Evolutionary conservation across 805 yeast genomes (phyloP).

Genomic region (Ogataea methanolica): DNA sequence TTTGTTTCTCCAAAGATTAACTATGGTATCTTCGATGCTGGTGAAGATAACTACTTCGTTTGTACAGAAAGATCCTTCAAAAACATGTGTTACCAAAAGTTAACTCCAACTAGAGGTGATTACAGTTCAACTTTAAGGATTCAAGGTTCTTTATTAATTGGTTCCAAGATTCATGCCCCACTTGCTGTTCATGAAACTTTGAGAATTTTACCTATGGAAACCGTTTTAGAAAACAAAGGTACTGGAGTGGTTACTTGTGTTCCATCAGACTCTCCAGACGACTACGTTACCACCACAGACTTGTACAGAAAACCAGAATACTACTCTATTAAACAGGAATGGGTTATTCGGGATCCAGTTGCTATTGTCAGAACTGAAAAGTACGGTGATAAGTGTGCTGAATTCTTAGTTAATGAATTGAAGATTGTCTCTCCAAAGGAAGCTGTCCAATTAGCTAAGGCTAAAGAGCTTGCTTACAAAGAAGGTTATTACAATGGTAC

Average conservation of each 20-base stretch:
- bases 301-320: constrained; percentile 86
- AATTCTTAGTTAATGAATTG: constrained; percentile 72
- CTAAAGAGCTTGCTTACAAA: constrained; percentile 92
- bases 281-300: constrained; percentile 81
- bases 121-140: constrained; percentile 56
- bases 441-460: constrained; percentile 76
- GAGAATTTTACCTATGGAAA: constrained; percentile 94
- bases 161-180: constrained; percentile 85
- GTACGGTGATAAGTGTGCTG: constrained; percentile 88
- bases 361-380: constrained; percentile 76
- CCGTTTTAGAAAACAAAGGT: constrained; percentile 91
- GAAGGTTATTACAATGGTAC: constrained; percentile 93
- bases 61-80: constrained; percentile 95
- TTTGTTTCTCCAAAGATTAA: constrained; percentile 92
- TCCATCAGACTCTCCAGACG: constrained; percentile 99
- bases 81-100: constrained; percentile 92
- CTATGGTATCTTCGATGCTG: constrained; percentile 88
- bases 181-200: constrained; percentile 63
- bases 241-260: constrained; percentile 99
- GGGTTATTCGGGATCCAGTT: constrained; percentile 74
- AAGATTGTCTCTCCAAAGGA: constrained; percentile 96
- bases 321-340: constrained; percentile 76
- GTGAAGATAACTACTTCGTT: constrained; percentile 67
- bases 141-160: constrained; percentile 72
- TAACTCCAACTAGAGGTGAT: constrained; percentile 84